Evolutionary conservation across 2,329 filamentous ascomycete genomes (phyloP).

Genomic region (Ascochyta viciae-villosae): DNA sequence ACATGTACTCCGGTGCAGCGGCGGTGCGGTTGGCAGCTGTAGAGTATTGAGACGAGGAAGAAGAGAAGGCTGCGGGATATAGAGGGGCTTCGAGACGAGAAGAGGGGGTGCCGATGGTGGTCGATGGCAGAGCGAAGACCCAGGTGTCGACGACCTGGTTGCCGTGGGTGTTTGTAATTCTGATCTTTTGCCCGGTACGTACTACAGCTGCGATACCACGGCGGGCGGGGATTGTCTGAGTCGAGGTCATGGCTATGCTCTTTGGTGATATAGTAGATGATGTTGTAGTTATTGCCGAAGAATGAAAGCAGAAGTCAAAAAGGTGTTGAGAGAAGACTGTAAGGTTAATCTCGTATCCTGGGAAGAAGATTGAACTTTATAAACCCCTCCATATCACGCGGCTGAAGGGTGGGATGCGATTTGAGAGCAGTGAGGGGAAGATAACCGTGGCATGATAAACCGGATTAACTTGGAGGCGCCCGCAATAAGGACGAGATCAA

Average conservation of each 20-base stretch:
- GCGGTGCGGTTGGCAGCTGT: constrained; percentile 35
- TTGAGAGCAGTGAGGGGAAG: constrained; percentile 11
- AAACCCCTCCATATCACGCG: not conserved
- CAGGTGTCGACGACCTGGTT: constrained; percentile 61
- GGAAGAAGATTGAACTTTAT: not conserved
- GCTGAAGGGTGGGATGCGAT: constrained; percentile 1
- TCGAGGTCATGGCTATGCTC: constrained; percentile 17
- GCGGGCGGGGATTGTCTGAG: constrained; percentile 52
- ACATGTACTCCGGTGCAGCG: constrained; percentile 43
- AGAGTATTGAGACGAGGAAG: constrained; percentile 33
- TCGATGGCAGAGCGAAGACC: constrained; percentile 51
- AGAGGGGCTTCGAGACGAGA: constrained; percentile 37
- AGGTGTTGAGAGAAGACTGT: not conserved
- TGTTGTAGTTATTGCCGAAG: too few species aligned
- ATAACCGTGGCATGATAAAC: constrained; percentile 2
- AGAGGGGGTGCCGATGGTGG: constrained; percentile 24
- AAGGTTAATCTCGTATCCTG: too few species aligned
- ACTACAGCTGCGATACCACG: constrained; percentile 53
- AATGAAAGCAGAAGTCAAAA: too few species aligned
- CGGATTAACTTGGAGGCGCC: not conserved
- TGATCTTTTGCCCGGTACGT: constrained; percentile 50
- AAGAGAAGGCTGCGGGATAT: constrained; percentile 36
- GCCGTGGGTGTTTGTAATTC: constrained; percentile 57
- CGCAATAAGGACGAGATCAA: not conserved
- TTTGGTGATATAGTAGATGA: too few species aligned